Percentiles rank a stretch among this genome's conserved stretches.
phyloP scores from a whole-genome alignment of 208 protist species.

The Crithidia mellificae region DNA sequence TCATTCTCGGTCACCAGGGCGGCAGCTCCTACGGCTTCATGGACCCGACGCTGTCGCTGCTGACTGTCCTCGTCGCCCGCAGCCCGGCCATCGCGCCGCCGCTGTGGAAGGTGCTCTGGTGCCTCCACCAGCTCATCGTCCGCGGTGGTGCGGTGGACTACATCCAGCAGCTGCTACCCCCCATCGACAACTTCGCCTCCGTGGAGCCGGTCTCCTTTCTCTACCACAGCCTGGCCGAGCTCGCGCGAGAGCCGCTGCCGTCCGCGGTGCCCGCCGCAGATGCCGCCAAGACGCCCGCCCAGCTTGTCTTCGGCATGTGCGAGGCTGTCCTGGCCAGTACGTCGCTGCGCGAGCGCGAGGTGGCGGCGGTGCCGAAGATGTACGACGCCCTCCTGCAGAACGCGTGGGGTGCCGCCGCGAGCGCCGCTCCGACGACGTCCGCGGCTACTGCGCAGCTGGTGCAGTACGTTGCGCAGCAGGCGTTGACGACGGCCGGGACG shows the following conservation, averaged over 20 bases:
- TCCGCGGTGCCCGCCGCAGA: constrained; percentile 25
- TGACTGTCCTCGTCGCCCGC: constrained; percentile 82
- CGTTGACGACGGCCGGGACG: constrained; percentile 33
- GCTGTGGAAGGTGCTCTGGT: constrained; percentile 74
- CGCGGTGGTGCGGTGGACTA: constrained; percentile 83
- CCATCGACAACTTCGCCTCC: constrained; percentile 90
- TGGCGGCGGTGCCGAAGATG: constrained; percentile 67
- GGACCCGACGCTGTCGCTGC: constrained; percentile 79
- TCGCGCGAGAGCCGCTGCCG: constrained; percentile 25
- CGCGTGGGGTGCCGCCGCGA: constrained; percentile 40
- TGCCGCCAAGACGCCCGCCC: constrained; percentile 52
- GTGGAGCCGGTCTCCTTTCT: constrained; percentile 75
- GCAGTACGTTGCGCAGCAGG: constrained; percentile 45
- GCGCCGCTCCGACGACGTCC: too few species aligned
- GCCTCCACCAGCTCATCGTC: constrained; percentile 62
- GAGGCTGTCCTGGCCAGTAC: constrained; percentile 47
- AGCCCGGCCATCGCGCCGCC: constrained; percentile 60
- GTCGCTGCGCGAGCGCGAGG: constrained; percentile 51
- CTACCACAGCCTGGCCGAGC: constrained; percentile 33
- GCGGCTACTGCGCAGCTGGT: constrained; percentile 27
- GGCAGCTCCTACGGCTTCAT: constrained; percentile 85
- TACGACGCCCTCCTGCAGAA: constrained; percentile 74
- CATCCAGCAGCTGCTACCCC: constrained; percentile 81
- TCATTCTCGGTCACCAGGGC: constrained; percentile 62
- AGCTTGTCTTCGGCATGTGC: constrained; percentile 74